Evolutionary conservation across 441 rosid genomes (phyloP).

Genomic region (Corymbia calophylla): DNA sequence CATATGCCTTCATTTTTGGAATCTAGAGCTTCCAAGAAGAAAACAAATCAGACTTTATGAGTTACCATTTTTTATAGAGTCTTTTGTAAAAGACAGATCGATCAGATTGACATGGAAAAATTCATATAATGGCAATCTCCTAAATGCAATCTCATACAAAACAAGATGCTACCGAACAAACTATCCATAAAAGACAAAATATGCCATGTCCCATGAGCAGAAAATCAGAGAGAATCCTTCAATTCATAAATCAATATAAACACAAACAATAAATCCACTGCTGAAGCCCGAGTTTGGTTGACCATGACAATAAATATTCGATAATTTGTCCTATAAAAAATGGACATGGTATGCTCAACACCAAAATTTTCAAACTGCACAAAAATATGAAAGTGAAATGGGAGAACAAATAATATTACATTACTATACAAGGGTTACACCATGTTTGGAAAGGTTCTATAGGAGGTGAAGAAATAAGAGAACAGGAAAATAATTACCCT

Average conservation of each 20-base stretch:
- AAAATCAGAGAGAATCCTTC: not conserved
- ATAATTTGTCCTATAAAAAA: not conserved
- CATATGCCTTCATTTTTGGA: constrained; percentile 99
- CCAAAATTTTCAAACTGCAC: not conserved
- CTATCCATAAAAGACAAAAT: not conserved
- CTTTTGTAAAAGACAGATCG: not conserved
- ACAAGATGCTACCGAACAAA: not conserved
- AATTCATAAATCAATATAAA: not conserved
- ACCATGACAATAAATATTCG: not conserved
- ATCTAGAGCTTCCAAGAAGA: constrained; percentile 95
- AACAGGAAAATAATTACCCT: not conserved
- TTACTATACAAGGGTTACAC: not conserved
- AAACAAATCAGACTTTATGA: constrained; percentile 35
- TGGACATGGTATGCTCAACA: not conserved
- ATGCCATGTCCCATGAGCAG: not conserved
- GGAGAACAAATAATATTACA: not conserved
- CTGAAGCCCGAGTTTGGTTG: not conserved
- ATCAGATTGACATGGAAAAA: not conserved
- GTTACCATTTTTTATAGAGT: not conserved
- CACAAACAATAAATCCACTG: not conserved
- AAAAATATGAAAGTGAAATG: not conserved
- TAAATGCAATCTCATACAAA: not conserved
- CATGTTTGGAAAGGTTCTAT: not conserved
- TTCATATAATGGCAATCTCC: not conserved
- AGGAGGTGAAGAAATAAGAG: not conserved